phyloP scores from a whole-genome alignment of 208 protist species.

The Wallacemonas sp. region DNA sequence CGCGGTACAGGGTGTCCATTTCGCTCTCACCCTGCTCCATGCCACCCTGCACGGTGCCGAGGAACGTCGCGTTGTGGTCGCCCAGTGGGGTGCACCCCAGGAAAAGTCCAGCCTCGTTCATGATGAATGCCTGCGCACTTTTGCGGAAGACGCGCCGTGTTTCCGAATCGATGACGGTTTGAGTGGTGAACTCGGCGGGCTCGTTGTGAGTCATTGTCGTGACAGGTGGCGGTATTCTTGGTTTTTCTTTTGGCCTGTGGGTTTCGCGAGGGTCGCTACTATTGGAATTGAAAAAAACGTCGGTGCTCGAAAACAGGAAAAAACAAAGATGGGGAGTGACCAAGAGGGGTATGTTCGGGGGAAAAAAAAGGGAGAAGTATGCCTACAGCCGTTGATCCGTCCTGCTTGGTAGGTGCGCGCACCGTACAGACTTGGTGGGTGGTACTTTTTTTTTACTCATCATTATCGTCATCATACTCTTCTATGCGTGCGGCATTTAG shows the following conservation, averaged over 20 bases:
- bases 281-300: no score
- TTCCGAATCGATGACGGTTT: neutral
- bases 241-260: no score
- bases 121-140: conserved; percentile 49
- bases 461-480: no score
- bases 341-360: neutral
- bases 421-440: no score
- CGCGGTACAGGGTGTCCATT: conserved; percentile 34
- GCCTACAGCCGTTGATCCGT: no score
- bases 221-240: no score
- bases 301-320: neutral
- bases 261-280: no score
- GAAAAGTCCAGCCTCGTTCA: conserved; percentile 37
- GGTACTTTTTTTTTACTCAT: no score
- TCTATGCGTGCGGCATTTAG: no score
- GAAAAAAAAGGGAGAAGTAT: no score
- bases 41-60: conserved; percentile 54
- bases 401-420: no score
- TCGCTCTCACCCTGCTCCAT: conserved; percentile 26
- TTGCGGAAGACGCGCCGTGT: conserved; percentile 10
- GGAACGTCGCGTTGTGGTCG: conserved; percentile 17
- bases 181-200: neutral
- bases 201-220: no score
- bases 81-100: conserved; percentile 35
- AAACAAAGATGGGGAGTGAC: neutral